Percentiles rank a stretch among this genome's conserved stretches.
These are phyloP conservation scores for Aureobasidium sp. DNA, from an alignment of 2,329 filamentous ascomycete species.

Conservation along the genomic window DNA sequence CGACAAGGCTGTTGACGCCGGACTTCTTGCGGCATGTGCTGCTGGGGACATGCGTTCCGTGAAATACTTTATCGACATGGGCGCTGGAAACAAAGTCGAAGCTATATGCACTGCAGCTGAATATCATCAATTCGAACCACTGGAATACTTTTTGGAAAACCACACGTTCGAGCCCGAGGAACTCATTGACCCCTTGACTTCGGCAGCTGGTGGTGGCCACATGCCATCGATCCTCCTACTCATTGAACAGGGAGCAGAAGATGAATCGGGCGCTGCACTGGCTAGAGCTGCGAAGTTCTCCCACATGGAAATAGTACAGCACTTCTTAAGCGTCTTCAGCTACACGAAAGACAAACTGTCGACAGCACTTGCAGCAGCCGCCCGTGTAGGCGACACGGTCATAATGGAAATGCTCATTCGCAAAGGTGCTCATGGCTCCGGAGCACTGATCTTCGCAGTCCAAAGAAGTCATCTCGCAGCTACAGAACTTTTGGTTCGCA, in stretches of 20 bases:
- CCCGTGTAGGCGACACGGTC: background rate
- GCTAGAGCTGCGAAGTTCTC: slow-evolving; percentile 7
- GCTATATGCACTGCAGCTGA: slow-evolving; percentile 4
- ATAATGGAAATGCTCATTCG: background rate
- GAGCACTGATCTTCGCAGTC: background rate
- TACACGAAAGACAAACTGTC: background rate
- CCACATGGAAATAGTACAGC: background rate
- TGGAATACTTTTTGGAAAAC: background rate
- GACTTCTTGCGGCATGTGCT: slow-evolving; percentile 1
- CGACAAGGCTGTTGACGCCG: slow-evolving; percentile 1
- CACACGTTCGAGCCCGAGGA: slow-evolving; percentile 1
- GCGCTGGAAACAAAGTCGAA: background rate
- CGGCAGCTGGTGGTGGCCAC: background rate
- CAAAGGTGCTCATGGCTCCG: background rate
- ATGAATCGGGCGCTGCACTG: slow-evolving; percentile 1
- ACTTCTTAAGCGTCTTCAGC: background rate
- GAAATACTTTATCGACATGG: background rate
- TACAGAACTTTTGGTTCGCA: background rate
- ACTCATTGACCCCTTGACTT: background rate
- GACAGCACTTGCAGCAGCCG: background rate
- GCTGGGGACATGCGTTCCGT: slow-evolving; percentile 5
- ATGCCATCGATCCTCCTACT: background rate
- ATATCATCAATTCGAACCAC: slow-evolving; percentile 5
- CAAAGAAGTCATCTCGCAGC: slow-evolving; percentile 2
- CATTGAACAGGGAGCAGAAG: slow-evolving; percentile 1